Evolutionary conservation across 2,329 filamentous ascomycete genomes (phyloP).

Genomic region (Biscogniauxia mediterranea): DNA sequence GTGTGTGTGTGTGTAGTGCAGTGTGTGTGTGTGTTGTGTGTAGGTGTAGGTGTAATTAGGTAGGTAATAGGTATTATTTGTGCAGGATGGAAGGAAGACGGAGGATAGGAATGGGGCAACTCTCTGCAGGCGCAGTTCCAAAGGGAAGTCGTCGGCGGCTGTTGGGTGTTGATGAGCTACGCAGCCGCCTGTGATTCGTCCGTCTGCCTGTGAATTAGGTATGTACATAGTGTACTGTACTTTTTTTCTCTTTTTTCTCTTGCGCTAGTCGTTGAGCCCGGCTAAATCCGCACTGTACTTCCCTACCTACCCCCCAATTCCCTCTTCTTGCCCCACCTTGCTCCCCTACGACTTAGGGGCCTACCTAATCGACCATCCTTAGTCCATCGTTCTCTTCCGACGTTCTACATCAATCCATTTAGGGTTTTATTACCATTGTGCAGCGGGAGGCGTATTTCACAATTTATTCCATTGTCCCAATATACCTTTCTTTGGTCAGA

Average conservation of each 20-base stretch:
- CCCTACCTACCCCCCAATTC: not conserved
- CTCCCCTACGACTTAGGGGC: not conserved
- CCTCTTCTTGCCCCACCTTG: not conserved
- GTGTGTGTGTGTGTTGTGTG: not conserved
- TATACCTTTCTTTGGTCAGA: too few species aligned
- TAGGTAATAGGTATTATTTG: conserved; percentile 2
- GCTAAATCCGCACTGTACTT: not conserved
- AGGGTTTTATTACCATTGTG: not conserved
- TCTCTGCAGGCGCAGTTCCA: conserved; percentile 10
- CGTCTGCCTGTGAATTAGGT: conserved; percentile 3
- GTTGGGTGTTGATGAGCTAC: conserved; percentile 30
- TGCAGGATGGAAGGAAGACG: conserved; percentile 12
- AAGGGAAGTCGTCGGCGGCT: conserved; percentile 25
- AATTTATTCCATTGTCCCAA: not conserved
- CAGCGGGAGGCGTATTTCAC: not conserved
- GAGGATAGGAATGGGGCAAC: conserved; percentile 7
- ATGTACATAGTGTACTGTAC: not conserved
- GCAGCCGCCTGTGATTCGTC: conserved; percentile 32
- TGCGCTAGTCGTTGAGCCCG: not conserved
- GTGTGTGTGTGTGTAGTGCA: not conserved
- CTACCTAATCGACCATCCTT: not conserved
- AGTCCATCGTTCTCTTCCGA: not conserved
- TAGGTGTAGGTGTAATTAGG: not conserved
- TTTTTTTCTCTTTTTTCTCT: not conserved
- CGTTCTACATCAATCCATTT: not conserved